Evolutionary conservation across 2,329 filamentous ascomycete genomes (phyloP).

Genomic region (Colletotrichum orbiculare): DNA sequence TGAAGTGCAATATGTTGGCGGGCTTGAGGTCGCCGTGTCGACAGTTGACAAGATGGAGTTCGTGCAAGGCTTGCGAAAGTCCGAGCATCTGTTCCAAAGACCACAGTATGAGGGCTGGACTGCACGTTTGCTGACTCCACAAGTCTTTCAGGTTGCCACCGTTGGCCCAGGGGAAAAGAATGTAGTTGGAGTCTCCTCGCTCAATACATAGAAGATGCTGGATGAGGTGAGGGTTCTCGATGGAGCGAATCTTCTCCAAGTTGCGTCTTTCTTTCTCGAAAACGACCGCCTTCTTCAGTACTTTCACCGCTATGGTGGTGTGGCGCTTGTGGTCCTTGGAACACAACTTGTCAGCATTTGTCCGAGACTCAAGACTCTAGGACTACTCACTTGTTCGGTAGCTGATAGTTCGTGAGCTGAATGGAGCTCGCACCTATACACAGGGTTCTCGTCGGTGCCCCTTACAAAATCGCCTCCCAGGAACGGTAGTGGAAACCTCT

Average conservation of each 20-base stretch:
- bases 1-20: constrained; percentile 18
- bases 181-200: not conserved
- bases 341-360: not conserved
- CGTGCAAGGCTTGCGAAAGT: not conserved
- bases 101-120: not conserved
- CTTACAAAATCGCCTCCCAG: not conserved
- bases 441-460: not conserved
- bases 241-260: not conserved
- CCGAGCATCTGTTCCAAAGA: constrained; percentile 20
- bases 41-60: constrained; percentile 7
- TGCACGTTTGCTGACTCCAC: not conserved
- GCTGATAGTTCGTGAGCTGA: not conserved
- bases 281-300: not conserved
- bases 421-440: constrained; percentile 4
- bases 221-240: constrained; percentile 11
- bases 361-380: no score
- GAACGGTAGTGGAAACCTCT: not conserved
- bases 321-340: not conserved
- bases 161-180: constrained; percentile 22
- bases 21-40: constrained; percentile 28
- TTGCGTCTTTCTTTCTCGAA: not conserved
- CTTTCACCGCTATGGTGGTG: not conserved
- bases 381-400: not conserved
- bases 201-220: not conserved
- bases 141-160: constrained; percentile 16